Base-by-base conservation (phyloP, 371 early-diverging fungal genomes). In the Gilbertella persicaria region DNA sequence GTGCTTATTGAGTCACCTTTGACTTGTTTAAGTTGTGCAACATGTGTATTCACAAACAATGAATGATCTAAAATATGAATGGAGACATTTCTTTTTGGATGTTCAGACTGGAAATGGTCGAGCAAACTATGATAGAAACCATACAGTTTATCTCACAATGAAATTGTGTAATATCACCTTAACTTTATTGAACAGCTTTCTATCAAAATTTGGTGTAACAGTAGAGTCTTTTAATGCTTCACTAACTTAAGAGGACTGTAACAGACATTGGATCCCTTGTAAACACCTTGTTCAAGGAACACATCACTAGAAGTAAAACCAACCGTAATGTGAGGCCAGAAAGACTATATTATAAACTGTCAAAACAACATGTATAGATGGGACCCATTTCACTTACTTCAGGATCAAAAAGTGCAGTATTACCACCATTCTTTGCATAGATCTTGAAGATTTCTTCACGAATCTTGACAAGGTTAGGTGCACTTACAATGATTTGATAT, bases 311-410 rank as follows among this genome's bases (percentile, higher is more conserved):
- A 59, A 29, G 71, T 82, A 53, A 69, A 91, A 0, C 88, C 92
- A 14, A 92, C 45, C 0, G 92, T 91, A 45, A 86, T 76, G 53
- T 91, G 92, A 4, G 90, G 90, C 78, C 73, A 75, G 57, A 80
- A 88, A 38, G 70, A 71, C 71, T 82, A 67, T 51, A 39, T 33
- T 24, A 37, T 16, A 19, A 37, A 55, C 14, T 7, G 16, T n/a
- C 25, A 46, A 30, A 24, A 10, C 45, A 29, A 10, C 9, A 24
- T 52, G 23, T 5, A 16, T 47, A n/a, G n/a, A n/a, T n/a, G n/a
- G n/a, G n/a, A n/a, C n/a, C n/a, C n/a, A n/a, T n/a, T n/a, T n/a
- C 0, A 42, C 48, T 62, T 69, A 73, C 78, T 4, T 60, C 37
- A 23, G 85, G 77, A 45, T 75, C 74, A 53, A 87, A 87, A 20